Conservation (phyloP, 2,329 filamentous ascomycete species). For the Fusarium sp. region DNA sequence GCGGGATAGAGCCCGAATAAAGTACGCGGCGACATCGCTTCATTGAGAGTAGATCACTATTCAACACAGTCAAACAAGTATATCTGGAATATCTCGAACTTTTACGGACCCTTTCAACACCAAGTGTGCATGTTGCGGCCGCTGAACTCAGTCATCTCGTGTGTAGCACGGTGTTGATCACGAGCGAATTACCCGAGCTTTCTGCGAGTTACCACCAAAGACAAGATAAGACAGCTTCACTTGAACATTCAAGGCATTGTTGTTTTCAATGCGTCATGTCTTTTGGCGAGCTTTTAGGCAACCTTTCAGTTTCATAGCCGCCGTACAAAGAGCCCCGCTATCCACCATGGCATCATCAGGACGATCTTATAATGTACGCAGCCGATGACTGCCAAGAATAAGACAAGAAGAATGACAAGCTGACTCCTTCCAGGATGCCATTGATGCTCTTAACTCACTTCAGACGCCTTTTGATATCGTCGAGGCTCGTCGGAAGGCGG, state of each 20-base stretch:
- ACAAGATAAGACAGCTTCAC: slow-evolving; percentile 14
- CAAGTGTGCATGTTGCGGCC: background rate
- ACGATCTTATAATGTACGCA: slow-evolving; percentile 53
- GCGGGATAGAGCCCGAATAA: slow-evolving; percentile 29
- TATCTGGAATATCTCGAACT: too few species aligned
- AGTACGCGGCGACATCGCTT: slow-evolving; percentile 12
- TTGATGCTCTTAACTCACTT: slow-evolving; percentile 86
- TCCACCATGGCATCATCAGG: slow-evolving; percentile 48
- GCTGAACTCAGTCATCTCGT: background rate
- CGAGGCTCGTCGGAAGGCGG: slow-evolving; percentile 81
- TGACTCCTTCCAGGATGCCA: slow-evolving; percentile 74
- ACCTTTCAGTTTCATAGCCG: slow-evolving; percentile 39
- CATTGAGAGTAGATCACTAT: slow-evolving; percentile 2
- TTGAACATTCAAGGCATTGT: slow-evolving; percentile 1
- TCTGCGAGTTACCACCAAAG: slow-evolving; percentile 33
- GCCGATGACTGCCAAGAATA: background rate
- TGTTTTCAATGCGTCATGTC: slow-evolving; percentile 52
- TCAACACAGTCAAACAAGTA: background rate
- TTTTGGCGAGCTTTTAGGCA: slow-evolving; percentile 44
- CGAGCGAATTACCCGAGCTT: slow-evolving; percentile 47
- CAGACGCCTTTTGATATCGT: slow-evolving; percentile 89
- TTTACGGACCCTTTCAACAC: background rate
- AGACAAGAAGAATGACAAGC: background rate
- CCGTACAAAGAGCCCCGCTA: slow-evolving; percentile 19
- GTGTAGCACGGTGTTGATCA: background rate